Conservation (phyloP, 2,329 filamentous ascomycete species). For the Pleurostoma richardsiae region DNA sequence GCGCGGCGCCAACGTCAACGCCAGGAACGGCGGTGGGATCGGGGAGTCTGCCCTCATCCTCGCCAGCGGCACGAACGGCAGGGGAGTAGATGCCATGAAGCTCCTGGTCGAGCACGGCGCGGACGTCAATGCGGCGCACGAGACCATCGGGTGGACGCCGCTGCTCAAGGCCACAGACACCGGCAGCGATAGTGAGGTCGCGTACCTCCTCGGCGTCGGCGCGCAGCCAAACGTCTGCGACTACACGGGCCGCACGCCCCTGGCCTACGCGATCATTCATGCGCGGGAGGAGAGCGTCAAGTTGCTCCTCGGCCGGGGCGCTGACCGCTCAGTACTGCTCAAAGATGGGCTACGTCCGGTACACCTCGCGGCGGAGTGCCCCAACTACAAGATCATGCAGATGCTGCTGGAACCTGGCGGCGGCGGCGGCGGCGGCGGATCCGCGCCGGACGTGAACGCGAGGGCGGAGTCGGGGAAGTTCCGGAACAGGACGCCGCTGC, state of each 20-base stretch:
- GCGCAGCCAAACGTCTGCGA: slow-evolving; percentile 37
- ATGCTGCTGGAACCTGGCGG: too few species aligned
- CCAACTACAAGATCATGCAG: too few species aligned
- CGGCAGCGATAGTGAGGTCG: slow-evolving; percentile 44
- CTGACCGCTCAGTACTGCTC: slow-evolving; percentile 10
- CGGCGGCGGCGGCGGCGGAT: too few species aligned
- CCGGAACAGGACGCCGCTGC: too few species aligned
- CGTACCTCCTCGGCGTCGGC: slow-evolving; percentile 18
- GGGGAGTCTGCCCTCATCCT: slow-evolving; percentile 25
- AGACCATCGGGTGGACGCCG: slow-evolving; percentile 42
- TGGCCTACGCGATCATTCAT: slow-evolving; percentile 38
- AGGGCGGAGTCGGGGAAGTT: too few species aligned
- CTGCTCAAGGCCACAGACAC: slow-evolving; percentile 55
- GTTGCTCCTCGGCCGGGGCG: slow-evolving; percentile 26
- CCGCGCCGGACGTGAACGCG: too few species aligned
- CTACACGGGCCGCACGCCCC: slow-evolving; percentile 38
- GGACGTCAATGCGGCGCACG: slow-evolving; percentile 31
- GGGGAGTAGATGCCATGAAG: slow-evolving; percentile 24
- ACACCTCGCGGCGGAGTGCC: too few species aligned
- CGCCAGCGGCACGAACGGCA: slow-evolving; percentile 23
- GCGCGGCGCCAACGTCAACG: slow-evolving; percentile 25
- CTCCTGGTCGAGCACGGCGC: slow-evolving; percentile 25
- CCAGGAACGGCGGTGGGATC: slow-evolving; percentile 14
- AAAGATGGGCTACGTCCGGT: too few species aligned
- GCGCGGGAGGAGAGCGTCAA: slow-evolving; percentile 23